These are phyloP conservation scores for Albophoma yamanashiensis DNA, from an alignment of 2,329 filamentous ascomycete genomes.

Conservation along the genomic window DNA sequence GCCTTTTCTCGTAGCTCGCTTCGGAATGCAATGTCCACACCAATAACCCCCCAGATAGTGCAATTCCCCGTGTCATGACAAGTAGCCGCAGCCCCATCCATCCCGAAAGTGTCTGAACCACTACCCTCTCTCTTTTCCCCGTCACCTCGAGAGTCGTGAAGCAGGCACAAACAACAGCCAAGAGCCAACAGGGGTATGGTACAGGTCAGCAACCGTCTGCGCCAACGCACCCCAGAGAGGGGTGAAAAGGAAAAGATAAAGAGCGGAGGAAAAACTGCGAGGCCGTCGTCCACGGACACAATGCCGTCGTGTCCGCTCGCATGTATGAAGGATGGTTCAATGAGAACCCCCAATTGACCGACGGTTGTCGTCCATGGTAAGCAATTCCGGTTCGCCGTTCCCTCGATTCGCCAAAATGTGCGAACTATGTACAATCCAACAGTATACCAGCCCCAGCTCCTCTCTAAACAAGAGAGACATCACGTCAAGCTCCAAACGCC, in stretches of 20 bases:
- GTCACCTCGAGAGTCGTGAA: slow-evolving; percentile 17
- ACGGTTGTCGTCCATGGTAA: slow-evolving; percentile 17
- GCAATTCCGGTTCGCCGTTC: slow-evolving; percentile 21
- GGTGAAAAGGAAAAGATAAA: slow-evolving; percentile 7
- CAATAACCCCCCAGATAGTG: slow-evolving; percentile 1
- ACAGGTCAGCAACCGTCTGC: slow-evolving; percentile 15
- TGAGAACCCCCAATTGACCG: background rate
- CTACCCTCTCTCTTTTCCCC: slow-evolving; percentile 6
- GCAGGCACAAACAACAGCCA: slow-evolving; percentile 17
- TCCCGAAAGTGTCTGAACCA: background rate
- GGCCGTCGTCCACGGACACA: slow-evolving; percentile 4
- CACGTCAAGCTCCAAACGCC: slow-evolving; percentile 5
- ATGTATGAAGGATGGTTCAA: background rate
- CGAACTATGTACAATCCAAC: slow-evolving; percentile 34
- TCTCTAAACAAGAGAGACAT: slow-evolving; percentile 7
- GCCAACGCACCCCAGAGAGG: slow-evolving; percentile 6
- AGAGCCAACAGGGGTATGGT: slow-evolving; percentile 16
- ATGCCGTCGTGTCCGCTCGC: slow-evolving; percentile 9
- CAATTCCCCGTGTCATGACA: slow-evolving; percentile 4
- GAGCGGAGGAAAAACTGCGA: slow-evolving; percentile 8
- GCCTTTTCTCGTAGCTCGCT: slow-evolving; percentile 6
- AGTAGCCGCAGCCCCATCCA: slow-evolving; percentile 1
- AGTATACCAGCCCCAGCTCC: slow-evolving; percentile 15
- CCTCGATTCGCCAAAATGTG: slow-evolving; percentile 24
- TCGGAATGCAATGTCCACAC: slow-evolving; percentile 6